A percentile compares a stretch with the other conserved stretches of the same genome.
Conservation (phyloP, 1,284 basidiomycete genomes). For the Ceratobasidium sp. region DNA sequence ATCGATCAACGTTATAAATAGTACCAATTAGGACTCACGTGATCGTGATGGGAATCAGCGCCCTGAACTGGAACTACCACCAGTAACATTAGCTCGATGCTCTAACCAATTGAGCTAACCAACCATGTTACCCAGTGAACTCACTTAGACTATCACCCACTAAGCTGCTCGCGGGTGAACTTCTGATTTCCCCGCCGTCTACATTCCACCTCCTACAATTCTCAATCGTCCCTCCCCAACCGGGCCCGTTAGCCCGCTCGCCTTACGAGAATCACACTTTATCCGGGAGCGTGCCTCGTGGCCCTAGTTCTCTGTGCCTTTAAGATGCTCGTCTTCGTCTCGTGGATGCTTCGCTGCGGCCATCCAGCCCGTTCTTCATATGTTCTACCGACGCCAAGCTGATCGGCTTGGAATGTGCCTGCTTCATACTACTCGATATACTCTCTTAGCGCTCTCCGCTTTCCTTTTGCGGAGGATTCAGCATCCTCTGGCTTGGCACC, state of each 20-base stretch:
- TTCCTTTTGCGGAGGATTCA: background rate
- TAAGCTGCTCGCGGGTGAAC: background rate
- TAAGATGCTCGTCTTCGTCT: background rate
- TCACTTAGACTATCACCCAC: background rate
- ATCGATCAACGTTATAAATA: too few relatives aligned
- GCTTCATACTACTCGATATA: background rate
- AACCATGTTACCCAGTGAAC: background rate
- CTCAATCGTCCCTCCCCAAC: background rate
- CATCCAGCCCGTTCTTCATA: background rate
- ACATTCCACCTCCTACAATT: background rate
- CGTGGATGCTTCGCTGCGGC: background rate
- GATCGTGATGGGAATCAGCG: too few relatives aligned
- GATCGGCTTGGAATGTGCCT: background rate
- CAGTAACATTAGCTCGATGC: slow-evolving; percentile 11
- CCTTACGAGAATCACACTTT: background rate
- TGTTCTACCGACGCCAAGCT: slow-evolving; percentile 6
- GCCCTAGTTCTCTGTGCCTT: background rate
- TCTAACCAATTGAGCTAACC: slow-evolving; percentile 31
- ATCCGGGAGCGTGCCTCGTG: background rate
- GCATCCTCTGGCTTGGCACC: slow-evolving; percentile 6
- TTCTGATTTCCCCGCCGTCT: background rate
- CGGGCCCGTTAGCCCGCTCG: background rate
- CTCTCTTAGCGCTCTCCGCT: background rate
- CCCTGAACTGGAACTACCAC: background rate
- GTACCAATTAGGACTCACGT: too few relatives aligned